Conservation (phyloP, 2,329 filamentous ascomycete genomes). For the Aspergillus neotritici region DNA sequence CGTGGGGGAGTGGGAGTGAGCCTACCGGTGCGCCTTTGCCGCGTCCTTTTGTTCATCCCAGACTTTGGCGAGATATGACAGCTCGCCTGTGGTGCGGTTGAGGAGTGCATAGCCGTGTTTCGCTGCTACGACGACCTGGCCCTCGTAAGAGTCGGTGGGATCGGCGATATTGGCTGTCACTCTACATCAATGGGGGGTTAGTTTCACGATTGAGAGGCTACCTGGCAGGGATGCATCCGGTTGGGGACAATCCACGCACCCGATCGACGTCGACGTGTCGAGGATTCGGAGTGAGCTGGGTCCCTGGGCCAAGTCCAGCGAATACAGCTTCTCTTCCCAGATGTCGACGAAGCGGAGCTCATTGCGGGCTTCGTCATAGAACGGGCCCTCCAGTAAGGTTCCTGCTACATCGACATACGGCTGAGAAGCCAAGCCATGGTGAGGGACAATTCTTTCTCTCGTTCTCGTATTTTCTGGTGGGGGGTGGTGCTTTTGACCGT, state of each 20-base stretch:
- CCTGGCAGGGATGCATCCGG: not conserved
- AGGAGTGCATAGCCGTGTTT: slow-evolving; percentile 79
- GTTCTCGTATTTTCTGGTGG: not conserved
- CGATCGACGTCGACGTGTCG: slow-evolving; percentile 54
- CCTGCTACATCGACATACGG: slow-evolving; percentile 36
- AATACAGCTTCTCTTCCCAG: slow-evolving; percentile 67
- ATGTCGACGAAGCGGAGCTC: slow-evolving; percentile 59
- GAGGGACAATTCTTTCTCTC: slow-evolving; percentile 7
- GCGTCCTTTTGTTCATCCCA: slow-evolving; percentile 48
- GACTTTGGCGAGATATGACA: slow-evolving; percentile 53
- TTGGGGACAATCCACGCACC: slow-evolving; percentile 30
- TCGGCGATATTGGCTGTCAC: slow-evolving; percentile 74
- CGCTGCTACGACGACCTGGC: slow-evolving; percentile 69
- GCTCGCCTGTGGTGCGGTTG: slow-evolving; percentile 55
- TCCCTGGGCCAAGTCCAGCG: slow-evolving; percentile 60
- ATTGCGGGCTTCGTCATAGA: slow-evolving; percentile 33
- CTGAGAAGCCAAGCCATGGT: slow-evolving; percentile 18
- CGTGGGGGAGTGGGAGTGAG: too few relatives aligned
- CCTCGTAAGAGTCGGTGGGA: slow-evolving; percentile 44
- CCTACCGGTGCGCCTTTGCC: slow-evolving; percentile 43
- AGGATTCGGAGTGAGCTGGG: slow-evolving; percentile 53
- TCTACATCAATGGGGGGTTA: slow-evolving; percentile 26
- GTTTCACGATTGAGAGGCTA: too few relatives aligned
- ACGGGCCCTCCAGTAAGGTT: slow-evolving; percentile 39
- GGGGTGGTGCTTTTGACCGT: too few relatives aligned